Conservation (phyloP, 306 rosid genomes). For the Inga oerstediana region DNA sequence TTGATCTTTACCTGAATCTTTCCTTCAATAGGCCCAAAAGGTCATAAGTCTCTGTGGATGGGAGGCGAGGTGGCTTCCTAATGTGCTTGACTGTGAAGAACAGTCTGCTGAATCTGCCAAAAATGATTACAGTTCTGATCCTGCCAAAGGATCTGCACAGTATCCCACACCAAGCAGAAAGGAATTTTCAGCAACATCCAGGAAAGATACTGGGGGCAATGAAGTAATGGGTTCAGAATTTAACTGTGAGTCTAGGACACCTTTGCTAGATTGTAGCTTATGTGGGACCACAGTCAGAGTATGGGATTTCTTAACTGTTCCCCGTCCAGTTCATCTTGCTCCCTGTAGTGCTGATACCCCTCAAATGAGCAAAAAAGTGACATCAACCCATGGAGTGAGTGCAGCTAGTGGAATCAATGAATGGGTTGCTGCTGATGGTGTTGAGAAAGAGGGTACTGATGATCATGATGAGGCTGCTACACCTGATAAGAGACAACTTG, state of each 20-base stretch:
- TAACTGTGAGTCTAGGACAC: slow-evolving; percentile 73
- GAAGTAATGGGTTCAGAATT: slow-evolving; percentile 51
- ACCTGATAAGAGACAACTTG: slow-evolving; percentile 57
- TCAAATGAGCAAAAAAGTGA: slow-evolving; percentile 87
- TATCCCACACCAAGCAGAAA: slow-evolving; percentile 39
- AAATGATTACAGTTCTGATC: slow-evolving; percentile 74
- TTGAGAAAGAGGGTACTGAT: slow-evolving; percentile 75
- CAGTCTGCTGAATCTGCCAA: slow-evolving; percentile 98
- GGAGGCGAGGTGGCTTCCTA: slow-evolving; percentile 94
- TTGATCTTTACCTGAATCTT: slow-evolving; percentile 26
- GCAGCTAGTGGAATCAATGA: slow-evolving; percentile 98
- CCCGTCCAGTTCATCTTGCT: slow-evolving; percentile 81
- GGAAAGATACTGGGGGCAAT: slow-evolving; percentile 49
- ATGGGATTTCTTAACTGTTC: slow-evolving; percentile 76
- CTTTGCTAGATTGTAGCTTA: slow-evolving; percentile 93
- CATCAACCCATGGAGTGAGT: slow-evolving; percentile 87
- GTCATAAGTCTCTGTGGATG: slow-evolving; percentile 97
- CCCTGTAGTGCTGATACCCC: slow-evolving; percentile 77
- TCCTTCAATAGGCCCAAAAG: slow-evolving; percentile 74
- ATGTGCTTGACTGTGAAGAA: slow-evolving; percentile 91
- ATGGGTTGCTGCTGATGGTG: slow-evolving; percentile 78
- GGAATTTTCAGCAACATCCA: slow-evolving; percentile 49
- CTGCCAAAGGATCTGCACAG: slow-evolving; percentile 57
- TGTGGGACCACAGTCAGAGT: slow-evolving; percentile 94
- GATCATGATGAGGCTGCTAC: slow-evolving; percentile 94